phyloP scores from a whole-genome alignment of 1,284 basidiomycete species.

The Sutorius eximius region DNA sequence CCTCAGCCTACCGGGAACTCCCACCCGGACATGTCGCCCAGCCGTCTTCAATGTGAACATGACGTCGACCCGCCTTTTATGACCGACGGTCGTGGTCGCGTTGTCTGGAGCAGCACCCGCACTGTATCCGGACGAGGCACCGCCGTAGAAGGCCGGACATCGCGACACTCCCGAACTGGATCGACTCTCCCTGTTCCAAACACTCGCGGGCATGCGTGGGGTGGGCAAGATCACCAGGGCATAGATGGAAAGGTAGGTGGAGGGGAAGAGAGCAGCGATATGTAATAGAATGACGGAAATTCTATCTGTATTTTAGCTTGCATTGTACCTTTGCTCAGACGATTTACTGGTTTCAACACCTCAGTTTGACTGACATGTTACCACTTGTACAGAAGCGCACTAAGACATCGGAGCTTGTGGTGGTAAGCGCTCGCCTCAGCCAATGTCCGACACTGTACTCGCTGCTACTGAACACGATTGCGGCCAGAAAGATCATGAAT shows the following conservation, averaged over 20 bases:
- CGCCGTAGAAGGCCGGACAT: slow-evolving; percentile 17
- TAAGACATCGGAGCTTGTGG: background rate
- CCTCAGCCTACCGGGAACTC: slow-evolving; percentile 1
- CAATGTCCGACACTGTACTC: background rate
- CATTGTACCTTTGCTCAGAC: slow-evolving; percentile 4
- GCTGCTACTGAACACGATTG: no score
- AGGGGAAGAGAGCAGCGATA: slow-evolving; percentile 16
- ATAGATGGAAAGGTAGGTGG: slow-evolving; percentile 19
- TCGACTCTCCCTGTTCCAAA: slow-evolving; percentile 37
- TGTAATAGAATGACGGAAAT: background rate
- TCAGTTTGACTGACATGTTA: background rate
- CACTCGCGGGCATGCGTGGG: slow-evolving; percentile 43
- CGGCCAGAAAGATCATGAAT: no score
- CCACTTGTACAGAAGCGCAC: background rate
- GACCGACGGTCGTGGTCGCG: slow-evolving; percentile 51
- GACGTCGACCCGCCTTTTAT: slow-evolving; percentile 57
- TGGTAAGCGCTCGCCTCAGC: no score
- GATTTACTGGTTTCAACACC: background rate
- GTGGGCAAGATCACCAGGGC: slow-evolving; percentile 23
- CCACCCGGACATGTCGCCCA: slow-evolving; percentile 5
- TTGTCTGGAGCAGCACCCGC: slow-evolving; percentile 54
- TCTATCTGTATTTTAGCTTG: slow-evolving; percentile 18
- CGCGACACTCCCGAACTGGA: slow-evolving; percentile 20
- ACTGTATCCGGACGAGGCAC: slow-evolving; percentile 22
- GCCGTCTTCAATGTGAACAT: slow-evolving; percentile 29